Conservation (phyloP, 2,329 filamentous ascomycete genomes). For the Fusarium heterosporum region DNA sequence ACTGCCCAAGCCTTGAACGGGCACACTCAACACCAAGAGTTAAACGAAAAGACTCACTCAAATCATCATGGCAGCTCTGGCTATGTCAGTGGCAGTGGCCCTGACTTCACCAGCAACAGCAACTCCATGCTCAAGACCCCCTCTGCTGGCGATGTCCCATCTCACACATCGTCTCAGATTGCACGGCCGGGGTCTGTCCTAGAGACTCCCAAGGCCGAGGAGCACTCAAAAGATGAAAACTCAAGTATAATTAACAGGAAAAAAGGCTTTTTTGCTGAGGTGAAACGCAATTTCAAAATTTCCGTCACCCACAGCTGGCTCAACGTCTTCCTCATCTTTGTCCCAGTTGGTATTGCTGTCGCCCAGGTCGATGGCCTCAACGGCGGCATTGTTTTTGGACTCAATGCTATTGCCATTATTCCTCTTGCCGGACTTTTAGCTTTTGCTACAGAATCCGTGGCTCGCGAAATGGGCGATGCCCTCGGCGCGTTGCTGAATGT, state of each 20-base stretch:
- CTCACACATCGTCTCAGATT: slow-evolving; percentile 61
- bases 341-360: slow-evolving; percentile 79
- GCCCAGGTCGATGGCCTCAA: slow-evolving; percentile 64
- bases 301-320: slow-evolving; percentile 79
- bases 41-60: slow-evolving; percentile 23
- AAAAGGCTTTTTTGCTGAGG: slow-evolving; percentile 60
- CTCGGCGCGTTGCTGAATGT: slow-evolving; percentile 80
- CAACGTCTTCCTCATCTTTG: slow-evolving; percentile 81
- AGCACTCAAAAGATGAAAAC: slow-evolving; percentile 39
- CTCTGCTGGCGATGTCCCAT: slow-evolving; percentile 46
- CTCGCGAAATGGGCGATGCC: slow-evolving; percentile 77
- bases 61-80: slow-evolving; percentile 14
- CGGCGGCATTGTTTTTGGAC: slow-evolving; percentile 74
- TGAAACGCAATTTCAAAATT: slow-evolving; percentile 64
- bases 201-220: slow-evolving; percentile 46
- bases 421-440: slow-evolving; percentile 78
- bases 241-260: slow-evolving; percentile 48
- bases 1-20: slow-evolving; percentile 37
- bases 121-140: slow-evolving; percentile 45
- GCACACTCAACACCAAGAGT: slow-evolving; percentile 17
- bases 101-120: slow-evolving; percentile 31
- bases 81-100: slow-evolving; percentile 21
- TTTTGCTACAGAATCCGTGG: slow-evolving; percentile 80
- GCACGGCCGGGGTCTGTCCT: slow-evolving; percentile 69
- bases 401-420: slow-evolving; percentile 81